Conservation (phyloP, 352 stramenopile genomes). For the Elongisporangium anandrum region DNA sequence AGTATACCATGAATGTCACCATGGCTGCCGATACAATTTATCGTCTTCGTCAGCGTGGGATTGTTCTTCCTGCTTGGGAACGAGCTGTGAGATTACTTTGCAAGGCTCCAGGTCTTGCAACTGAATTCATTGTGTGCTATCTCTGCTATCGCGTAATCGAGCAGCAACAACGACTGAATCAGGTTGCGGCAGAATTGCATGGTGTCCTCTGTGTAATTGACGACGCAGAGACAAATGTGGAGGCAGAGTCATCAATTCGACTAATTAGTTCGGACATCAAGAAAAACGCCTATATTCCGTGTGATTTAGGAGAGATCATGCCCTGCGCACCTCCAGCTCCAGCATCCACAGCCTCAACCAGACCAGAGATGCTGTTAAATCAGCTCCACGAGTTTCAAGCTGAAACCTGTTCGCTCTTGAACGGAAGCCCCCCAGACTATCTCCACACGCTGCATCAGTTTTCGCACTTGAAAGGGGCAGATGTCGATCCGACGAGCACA, state of each 20-base stretch:
- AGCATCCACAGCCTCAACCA: not conserved
- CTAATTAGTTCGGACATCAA: not conserved
- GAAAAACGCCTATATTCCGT: not conserved
- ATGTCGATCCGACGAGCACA: constrained; percentile 68
- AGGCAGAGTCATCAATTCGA: not conserved
- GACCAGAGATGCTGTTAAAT: constrained; percentile 1
- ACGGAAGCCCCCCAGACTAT: not conserved
- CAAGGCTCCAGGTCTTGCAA: not conserved
- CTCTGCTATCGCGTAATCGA: constrained; percentile 80
- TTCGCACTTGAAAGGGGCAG: constrained; percentile 15
- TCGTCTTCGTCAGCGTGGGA: constrained; percentile 54
- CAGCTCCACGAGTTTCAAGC: constrained; percentile 11
- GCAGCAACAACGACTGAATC: constrained; percentile 45
- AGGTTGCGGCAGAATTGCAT: constrained; percentile 44
- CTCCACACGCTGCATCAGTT: constrained; percentile 2
- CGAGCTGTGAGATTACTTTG: constrained; percentile 15
- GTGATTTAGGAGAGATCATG: not conserved
- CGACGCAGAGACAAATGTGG: not conserved
- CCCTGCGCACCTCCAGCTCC: not conserved
- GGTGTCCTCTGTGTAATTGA: constrained; percentile 9
- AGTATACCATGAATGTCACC: constrained; percentile 77
- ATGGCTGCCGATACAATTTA: constrained; percentile 74
- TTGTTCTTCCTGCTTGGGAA: constrained; percentile 55
- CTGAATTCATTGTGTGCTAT: constrained; percentile 62
- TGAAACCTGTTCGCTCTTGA: constrained; percentile 10